Conservation (phyloP, 1,284 basidiomycete species). For the Papiliotrema laurentii region DNA sequence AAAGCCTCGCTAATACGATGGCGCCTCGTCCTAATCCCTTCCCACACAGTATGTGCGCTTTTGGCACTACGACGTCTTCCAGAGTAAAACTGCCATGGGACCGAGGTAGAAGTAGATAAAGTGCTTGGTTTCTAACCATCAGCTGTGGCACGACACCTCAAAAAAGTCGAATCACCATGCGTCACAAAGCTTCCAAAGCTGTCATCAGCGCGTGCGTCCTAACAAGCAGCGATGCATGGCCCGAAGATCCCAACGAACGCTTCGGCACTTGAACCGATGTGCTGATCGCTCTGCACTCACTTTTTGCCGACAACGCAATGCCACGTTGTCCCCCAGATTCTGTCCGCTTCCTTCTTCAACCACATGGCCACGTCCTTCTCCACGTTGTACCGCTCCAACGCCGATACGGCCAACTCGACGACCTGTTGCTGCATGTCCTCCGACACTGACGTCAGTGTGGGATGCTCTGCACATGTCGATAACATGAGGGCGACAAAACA, state of each 20-base stretch:
- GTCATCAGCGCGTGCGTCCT: neutral
- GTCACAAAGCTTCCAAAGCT: constrained; percentile 93
- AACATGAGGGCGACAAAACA: too few species aligned
- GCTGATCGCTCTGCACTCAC: constrained; percentile 27
- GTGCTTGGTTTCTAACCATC: constrained; percentile 76
- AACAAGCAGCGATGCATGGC: too few species aligned
- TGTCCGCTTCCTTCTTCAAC: constrained; percentile 97
- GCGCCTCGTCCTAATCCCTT: neutral
- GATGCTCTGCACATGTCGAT: too few species aligned
- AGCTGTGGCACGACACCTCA: constrained; percentile 1
- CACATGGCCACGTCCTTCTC: constrained; percentile 97
- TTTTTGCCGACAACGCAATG: constrained; percentile 90
- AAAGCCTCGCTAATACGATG: too few species aligned
- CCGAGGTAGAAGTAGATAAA: constrained; percentile 97
- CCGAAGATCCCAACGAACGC: too few species aligned
- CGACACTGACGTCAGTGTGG: constrained; percentile 55
- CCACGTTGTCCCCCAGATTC: constrained; percentile 86
- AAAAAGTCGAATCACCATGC: constrained; percentile 72
- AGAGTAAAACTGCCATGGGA: constrained; percentile 81
- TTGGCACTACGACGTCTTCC: constrained; percentile 84
- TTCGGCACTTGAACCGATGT: too few species aligned
- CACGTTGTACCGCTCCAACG: constrained; percentile 84
- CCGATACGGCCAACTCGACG: constrained; percentile 78
- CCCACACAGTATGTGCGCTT: neutral
- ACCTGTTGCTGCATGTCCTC: constrained; percentile 93